phyloP scores from a whole-genome alignment of 805 yeast genomes.

The Pichia pseudocactophila region DNA sequence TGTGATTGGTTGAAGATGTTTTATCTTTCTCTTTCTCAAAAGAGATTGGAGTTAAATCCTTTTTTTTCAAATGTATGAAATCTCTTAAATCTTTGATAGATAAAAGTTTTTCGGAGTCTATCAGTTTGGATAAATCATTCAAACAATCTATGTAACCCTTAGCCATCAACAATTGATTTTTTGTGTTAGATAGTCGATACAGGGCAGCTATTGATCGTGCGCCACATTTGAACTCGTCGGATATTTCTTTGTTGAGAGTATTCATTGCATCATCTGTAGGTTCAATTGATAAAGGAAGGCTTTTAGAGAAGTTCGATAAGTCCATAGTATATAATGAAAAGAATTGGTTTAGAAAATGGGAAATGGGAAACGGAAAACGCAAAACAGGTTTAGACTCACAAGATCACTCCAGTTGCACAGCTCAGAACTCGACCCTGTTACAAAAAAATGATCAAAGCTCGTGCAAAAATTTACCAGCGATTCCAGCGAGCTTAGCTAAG shows the following conservation, averaged over 20 bases:
- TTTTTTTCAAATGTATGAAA: slow-evolving; percentile 27
- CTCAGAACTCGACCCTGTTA: too few relatives aligned
- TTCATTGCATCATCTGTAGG: slow-evolving; percentile 38
- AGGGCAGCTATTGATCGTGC: slow-evolving; percentile 64
- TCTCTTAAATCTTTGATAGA: slow-evolving; percentile 31
- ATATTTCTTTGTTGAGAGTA: slow-evolving; percentile 43
- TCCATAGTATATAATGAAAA: slow-evolving; percentile 46
- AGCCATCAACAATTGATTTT: slow-evolving; percentile 37
- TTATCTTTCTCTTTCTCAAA: neutral
- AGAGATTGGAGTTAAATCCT: slow-evolving; percentile 14
- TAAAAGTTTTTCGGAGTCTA: slow-evolving; percentile 17
- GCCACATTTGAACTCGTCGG: slow-evolving; percentile 59
- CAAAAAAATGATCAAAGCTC: too few relatives aligned
- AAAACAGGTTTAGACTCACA: too few relatives aligned
- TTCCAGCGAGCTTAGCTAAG: too few relatives aligned
- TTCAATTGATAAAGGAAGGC: slow-evolving; percentile 45
- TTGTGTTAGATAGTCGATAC: slow-evolving; percentile 50
- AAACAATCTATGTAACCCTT: slow-evolving; percentile 57
- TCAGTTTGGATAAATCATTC: slow-evolving; percentile 37
- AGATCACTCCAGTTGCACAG: too few relatives aligned
- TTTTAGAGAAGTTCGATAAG: slow-evolving; percentile 48
- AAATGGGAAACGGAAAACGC: too few relatives aligned
- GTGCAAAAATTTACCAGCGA: too few relatives aligned
- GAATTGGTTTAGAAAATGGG: too few relatives aligned
- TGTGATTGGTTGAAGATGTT: neutral